Evolutionary conservation across 164 flowering plant species (phyloP).

Genomic region (Vitis cinerea): DNA sequence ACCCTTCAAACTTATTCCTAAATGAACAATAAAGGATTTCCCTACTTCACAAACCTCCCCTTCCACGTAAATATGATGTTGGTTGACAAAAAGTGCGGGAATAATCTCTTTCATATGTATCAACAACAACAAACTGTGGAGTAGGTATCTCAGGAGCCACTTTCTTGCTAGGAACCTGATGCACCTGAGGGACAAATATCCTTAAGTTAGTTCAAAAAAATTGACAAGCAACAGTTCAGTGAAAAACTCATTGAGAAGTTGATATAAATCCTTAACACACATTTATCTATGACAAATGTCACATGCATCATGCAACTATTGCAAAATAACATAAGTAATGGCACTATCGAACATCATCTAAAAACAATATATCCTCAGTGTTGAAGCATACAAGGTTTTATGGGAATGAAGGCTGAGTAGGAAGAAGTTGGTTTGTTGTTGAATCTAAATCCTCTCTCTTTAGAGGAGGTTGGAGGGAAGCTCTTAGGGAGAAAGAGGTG

Average conservation of each 20-base stretch:
- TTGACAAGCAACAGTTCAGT: background rate
- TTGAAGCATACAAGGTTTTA: too few species aligned
- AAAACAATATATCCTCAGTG: too few species aligned
- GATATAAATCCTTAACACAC: background rate
- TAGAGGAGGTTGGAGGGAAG: too few species aligned
- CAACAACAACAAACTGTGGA: constrained; percentile 86
- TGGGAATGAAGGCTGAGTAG: too few species aligned
- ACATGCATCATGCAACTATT: background rate
- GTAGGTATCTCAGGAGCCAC: constrained; percentile 83
- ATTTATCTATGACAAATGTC: background rate
- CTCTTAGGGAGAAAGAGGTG: too few species aligned
- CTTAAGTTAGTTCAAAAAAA: background rate
- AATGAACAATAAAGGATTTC: background rate
- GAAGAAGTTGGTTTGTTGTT: too few species aligned
- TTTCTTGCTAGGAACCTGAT: constrained; percentile 63
- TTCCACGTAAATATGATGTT: constrained; percentile 81
- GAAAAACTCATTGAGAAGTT: background rate
- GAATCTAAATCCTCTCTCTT: too few species aligned
- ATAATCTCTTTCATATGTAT: constrained; percentile 95
- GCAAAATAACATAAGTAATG: background rate
- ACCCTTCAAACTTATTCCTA: background rate
- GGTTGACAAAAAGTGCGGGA: constrained; percentile 78
- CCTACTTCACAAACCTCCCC: constrained; percentile 68
- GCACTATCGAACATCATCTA: too few species aligned
- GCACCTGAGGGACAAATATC: constrained; percentile 35